Conservation (phyloP, 139 green algal genomes). For the Closterium sp. region DNA sequence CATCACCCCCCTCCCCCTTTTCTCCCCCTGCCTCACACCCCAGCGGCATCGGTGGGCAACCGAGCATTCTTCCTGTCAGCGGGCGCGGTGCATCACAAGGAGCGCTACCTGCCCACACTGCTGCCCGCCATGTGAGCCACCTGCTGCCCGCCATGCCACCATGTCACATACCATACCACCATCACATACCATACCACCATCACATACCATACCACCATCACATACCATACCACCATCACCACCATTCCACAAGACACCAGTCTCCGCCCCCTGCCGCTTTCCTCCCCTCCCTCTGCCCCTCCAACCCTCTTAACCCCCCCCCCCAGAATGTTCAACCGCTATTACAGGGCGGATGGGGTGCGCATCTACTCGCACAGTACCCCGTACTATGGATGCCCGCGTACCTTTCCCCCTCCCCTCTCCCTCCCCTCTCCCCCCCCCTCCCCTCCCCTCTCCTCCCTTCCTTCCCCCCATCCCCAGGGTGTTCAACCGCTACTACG, state of each 20-base stretch:
- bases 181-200: too few relatives aligned
- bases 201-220: too few relatives aligned
- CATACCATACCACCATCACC: too few relatives aligned
- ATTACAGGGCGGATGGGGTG: conserved; percentile 91
- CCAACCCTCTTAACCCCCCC: too few relatives aligned
- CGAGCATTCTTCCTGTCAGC: neutral
- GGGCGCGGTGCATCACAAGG: neutral
- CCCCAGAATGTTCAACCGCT: conserved; percentile 88
- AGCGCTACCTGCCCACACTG: neutral
- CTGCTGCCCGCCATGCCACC: neutral
- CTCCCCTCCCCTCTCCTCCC: neutral
- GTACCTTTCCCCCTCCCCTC: conserved; percentile 82
- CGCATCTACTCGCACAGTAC: conserved; percentile 78
- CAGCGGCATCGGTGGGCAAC: neutral
- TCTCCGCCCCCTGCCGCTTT: too few relatives aligned
- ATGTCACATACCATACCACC: too few relatives aligned
- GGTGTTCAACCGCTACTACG: conserved; percentile 93
- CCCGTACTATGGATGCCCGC: too few relatives aligned
- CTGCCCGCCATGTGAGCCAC: neutral
- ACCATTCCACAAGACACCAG: too few relatives aligned
- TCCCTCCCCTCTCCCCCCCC: conserved; percentile 61
- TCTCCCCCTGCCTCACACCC: neutral
- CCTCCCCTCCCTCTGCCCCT: neutral
- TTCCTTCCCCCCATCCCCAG: conserved; percentile 68
- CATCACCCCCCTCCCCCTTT: neutral